Base-by-base conservation (phyloP, 768 basidiomycete genomes). In the Termitomyces bulborhizus region DNA sequence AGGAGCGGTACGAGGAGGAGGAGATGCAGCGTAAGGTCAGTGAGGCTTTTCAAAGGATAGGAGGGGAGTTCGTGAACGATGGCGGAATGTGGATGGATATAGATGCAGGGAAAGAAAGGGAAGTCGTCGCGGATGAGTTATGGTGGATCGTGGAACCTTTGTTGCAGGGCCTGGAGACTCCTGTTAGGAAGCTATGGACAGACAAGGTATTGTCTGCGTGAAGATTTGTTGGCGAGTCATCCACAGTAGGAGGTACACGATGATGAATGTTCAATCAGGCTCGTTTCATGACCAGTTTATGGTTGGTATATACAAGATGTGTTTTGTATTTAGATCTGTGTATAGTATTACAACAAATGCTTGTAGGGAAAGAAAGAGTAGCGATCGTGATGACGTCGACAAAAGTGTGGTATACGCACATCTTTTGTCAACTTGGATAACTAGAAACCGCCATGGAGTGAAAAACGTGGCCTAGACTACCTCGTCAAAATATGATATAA, bases 1-100 rank as follows among this genome's bases (percentile, higher is more conserved):
- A 81, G 51, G 94, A 96, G 70, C 77, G 93, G 40, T 96, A 95
- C 60, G 93, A 97, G 73, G 85, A 79, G 62, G 79, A 81, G 57
- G 87, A 87, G 54, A 75, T 92, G 71, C 92, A 94, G 67, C 68
- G 65, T 42, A 73, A 76, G 41, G 92, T 93, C 27, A 69, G 85
- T 32, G 68, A 72, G 26, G 68, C 82, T 1, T 93, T 93, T 63
- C 66, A 71, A 57, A 69, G 71, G 51, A 80, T 91, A 51, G 80
- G 77, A 0, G 66, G 67, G 32, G 85, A 88, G 63, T 76, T 83
- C 21, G 66, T 53, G 27, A 57, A 48, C n/a, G 60, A 54, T 24
- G 51, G 53, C 8, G 60, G 60, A 40, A 55, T 58, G 49, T 88
- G 87, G 87, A 71, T 79, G 1, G 68, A 69, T 4, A 63, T 88